Percentiles rank a stretch among this genome's conserved stretches.
Evolutionary conservation across 345 rosid species (phyloP).

Genomic region (Lagerstroemia speciosa): DNA sequence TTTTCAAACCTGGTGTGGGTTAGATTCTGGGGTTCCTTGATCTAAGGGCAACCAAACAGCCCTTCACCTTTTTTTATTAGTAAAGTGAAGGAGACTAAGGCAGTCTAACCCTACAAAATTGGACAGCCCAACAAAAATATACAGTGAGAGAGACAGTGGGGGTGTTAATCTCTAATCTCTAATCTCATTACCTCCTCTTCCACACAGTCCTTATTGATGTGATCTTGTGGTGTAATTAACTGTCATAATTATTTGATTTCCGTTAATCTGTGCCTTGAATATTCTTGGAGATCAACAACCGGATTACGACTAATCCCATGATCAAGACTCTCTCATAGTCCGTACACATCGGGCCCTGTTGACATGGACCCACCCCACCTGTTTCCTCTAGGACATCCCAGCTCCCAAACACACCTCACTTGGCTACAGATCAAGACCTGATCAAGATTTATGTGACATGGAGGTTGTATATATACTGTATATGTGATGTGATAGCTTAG

Average conservation of each 20-base stretch:
- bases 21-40: conserved; percentile 43
- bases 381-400: background rate
- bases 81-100: conserved; percentile 24
- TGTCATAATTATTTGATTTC: conserved; percentile 41
- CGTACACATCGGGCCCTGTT: conserved; percentile 45
- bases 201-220: conserved; percentile 7
- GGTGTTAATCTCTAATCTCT: conserved; percentile 2
- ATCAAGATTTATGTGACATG: conserved; percentile 23
- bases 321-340: conserved; percentile 10
- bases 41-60: conserved; percentile 30
- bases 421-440: conserved; percentile 45
- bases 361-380: background rate
- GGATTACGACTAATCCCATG: conserved; percentile 34
- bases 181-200: background rate
- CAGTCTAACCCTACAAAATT: conserved; percentile 42
- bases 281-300: conserved; percentile 34
- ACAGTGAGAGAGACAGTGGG: background rate
- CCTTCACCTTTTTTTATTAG: conserved; percentile 7
- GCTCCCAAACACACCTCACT: conserved; percentile 22
- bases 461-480: background rate
- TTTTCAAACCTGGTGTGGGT: background rate
- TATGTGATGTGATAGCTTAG: conserved; percentile 48
- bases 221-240: conserved; percentile 43
- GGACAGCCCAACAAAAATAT: conserved; percentile 44
- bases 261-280: conserved; percentile 40